A percentile compares a stretch with the other conserved stretches of the same genome.
Conservation (phyloP, 495 filamentous ascomycete species). For the Parachaetomium inaequale region DNA sequence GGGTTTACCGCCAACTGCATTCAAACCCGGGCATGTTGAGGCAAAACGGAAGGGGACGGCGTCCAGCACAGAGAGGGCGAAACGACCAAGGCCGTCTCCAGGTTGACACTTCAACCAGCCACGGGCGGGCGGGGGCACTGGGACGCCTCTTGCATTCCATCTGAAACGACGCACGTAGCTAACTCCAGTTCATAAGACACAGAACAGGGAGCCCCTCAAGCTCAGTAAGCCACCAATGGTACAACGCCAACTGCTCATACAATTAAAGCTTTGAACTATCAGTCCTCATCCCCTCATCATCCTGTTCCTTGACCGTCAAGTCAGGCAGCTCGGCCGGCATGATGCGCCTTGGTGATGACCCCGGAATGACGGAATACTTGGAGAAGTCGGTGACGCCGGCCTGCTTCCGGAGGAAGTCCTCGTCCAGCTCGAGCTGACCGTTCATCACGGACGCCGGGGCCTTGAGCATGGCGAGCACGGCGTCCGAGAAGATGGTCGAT, state of each 20-base stretch:
- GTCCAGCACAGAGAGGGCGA: not conserved
- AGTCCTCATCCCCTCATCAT: slow-evolving; percentile 70
- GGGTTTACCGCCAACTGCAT: not conserved
- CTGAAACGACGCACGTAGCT: not conserved
- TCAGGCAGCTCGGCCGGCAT: slow-evolving; percentile 73
- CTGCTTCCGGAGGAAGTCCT: slow-evolving; percentile 71
- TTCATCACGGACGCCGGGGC: slow-evolving; percentile 62
- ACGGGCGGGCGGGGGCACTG: not conserved
- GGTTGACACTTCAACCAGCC: not conserved
- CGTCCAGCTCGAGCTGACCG: slow-evolving; percentile 69
- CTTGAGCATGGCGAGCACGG: slow-evolving; percentile 67
- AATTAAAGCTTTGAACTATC: slow-evolving; percentile 56
- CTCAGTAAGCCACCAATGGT: too few relatives aligned
- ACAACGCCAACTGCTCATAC: not conserved
- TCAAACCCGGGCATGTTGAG: not conserved
- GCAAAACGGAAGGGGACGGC: not conserved
- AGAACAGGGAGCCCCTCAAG: too few relatives aligned
- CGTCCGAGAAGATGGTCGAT: slow-evolving; percentile 74
- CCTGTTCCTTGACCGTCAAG: slow-evolving; percentile 72
- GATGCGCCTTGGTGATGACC: slow-evolving; percentile 63
- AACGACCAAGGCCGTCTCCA: not conserved
- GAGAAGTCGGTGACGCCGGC: slow-evolving; percentile 69
- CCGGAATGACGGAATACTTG: slow-evolving; percentile 65
- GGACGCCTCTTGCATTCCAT: not conserved
- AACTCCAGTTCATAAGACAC: not conserved